These are phyloP conservation scores for Aquanectria penicillioides DNA, from an alignment of 2,329 filamentous ascomycete species.

Conservation along the genomic window DNA sequence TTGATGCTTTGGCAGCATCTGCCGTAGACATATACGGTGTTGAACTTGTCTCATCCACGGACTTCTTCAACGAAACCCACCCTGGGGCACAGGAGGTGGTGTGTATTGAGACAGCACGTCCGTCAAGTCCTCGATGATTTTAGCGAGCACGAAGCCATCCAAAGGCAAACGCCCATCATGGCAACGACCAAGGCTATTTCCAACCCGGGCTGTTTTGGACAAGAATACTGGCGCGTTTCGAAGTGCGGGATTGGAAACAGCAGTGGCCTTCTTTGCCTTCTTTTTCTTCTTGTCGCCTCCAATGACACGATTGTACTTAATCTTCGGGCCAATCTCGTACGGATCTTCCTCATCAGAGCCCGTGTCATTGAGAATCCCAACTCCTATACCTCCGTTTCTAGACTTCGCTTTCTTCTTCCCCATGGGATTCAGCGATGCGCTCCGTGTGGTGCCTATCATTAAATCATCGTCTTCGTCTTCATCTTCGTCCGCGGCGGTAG, in stretches of 20 bases:
- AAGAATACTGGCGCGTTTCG: slow-evolving; percentile 78
- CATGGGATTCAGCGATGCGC: slow-evolving; percentile 32
- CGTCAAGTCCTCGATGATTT: slow-evolving; percentile 53
- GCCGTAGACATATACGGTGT: slow-evolving; percentile 70
- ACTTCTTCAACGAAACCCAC: slow-evolving; percentile 74
- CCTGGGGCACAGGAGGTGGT: slow-evolving; percentile 75
- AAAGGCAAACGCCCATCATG: slow-evolving; percentile 85
- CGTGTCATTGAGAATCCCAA: slow-evolving; percentile 90
- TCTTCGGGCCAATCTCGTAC: slow-evolving; percentile 90
- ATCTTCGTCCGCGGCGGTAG: slow-evolving; percentile 43
- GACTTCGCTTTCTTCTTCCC: slow-evolving; percentile 62
- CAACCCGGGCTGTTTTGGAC: slow-evolving; percentile 61
- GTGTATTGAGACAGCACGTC: slow-evolving; percentile 57
- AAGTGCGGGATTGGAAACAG: slow-evolving; percentile 70
- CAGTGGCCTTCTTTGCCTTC: slow-evolving; percentile 62
- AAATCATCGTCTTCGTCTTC: slow-evolving; percentile 59
- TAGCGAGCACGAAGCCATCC: slow-evolving; percentile 80
- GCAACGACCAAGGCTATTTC: slow-evolving; percentile 66
- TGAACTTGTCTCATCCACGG: slow-evolving; percentile 7
- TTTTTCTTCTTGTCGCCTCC: slow-evolving; percentile 87
- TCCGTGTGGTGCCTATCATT: slow-evolving; percentile 12
- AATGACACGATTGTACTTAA: slow-evolving; percentile 85
- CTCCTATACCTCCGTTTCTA: slow-evolving; percentile 77
- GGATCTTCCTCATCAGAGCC: slow-evolving; percentile 96
- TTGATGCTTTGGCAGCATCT: slow-evolving; percentile 81